Evolutionary conservation across 805 yeast genomes (phyloP), one percentile per base, ranked within the genome.

Genomic region (Wickerhamiella dianesei): DNA sequence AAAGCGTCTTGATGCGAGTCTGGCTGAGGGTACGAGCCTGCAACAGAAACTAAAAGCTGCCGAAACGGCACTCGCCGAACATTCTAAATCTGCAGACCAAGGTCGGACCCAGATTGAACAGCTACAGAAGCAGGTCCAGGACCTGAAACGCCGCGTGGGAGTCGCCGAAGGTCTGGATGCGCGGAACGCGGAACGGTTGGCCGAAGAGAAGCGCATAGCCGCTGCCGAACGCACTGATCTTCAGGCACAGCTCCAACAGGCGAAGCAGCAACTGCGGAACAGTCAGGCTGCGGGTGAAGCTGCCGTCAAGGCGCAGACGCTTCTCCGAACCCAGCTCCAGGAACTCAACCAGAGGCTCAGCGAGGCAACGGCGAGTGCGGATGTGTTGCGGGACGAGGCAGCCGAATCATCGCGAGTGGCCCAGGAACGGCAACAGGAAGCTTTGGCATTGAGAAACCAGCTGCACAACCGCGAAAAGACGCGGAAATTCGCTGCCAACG

Each of bases 371-470:
- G 69, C 69, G 45, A 72, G 75, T 51, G 68, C 75, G 19, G 87
- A 82, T 48, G 73, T 77, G 1, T 60, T 88, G 22, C 87, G 83
- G 54, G 95, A 86, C 48, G 96, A 88, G 58, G 64, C 89, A n/a
- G 67, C 73, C 9, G 96, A 88, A 48, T 68, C 83, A 3, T 73
- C 85, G 47, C 73, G 75, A 29, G 69, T 79, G 62, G 63, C 88
- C 2, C 92, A 80, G 57, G 95, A 87, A 57, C 74, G 94, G 50
- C 77, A 83, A 0, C 70, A 88, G 44, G 97, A 89, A 63, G 72
- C 85, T 0, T 69, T 79, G 1, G 77, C 85, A 0, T 75, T 87
- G 63, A 72, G 94, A 54, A 68, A 82, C 49, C 61, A 85, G 36
- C 58, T 88, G 22, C 62, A 75, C 41, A 95, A 85, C 41, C 71